Percentiles rank a stretch among this genome's conserved stretches.
phyloP scores from a whole-genome alignment of 2,329 filamentous ascomycete species.

The Cladosporium sp. region DNA sequence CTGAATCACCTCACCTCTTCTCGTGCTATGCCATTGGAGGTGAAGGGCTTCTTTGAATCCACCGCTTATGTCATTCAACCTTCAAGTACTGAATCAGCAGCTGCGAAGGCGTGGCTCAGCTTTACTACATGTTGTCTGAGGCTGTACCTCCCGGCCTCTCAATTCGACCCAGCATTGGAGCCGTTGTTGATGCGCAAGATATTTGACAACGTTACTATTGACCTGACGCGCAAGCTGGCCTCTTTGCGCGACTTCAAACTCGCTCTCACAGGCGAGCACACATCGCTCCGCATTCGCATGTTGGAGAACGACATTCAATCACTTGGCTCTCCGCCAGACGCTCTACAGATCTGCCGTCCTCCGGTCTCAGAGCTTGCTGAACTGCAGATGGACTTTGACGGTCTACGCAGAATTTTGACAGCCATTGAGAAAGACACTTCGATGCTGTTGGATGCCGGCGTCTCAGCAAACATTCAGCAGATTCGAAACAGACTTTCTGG shows the following conservation, averaged over 20 bases:
- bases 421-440: conserved; percentile 2
- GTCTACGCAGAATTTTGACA: conserved; percentile 19
- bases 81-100: conserved; percentile 17
- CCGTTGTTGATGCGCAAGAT: conserved; percentile 57
- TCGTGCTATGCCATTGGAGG: neutral
- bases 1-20: neutral
- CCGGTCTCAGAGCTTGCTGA: conserved; percentile 58
- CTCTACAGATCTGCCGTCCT: conserved; percentile 66
- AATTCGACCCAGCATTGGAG: conserved; percentile 70
- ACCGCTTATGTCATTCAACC: neutral
- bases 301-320: conserved; percentile 56
- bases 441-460: conserved; percentile 1
- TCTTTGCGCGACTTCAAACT: conserved; percentile 61
- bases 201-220: conserved; percentile 50
- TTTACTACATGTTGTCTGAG: conserved; percentile 68
- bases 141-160: conserved; percentile 78
- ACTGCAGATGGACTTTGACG: conserved; percentile 70
- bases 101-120: conserved; percentile 62
- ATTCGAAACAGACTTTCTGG: conserved; percentile 64
- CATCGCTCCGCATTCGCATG: conserved; percentile 59
- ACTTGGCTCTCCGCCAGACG: conserved; percentile 61
- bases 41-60: neutral
- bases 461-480: conserved; percentile 40
- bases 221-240: conserved; percentile 52
- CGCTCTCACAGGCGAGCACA: conserved; percentile 60